Conservation (phyloP, 2,329 filamentous ascomycete species). For the Claviceps sp. region DNA sequence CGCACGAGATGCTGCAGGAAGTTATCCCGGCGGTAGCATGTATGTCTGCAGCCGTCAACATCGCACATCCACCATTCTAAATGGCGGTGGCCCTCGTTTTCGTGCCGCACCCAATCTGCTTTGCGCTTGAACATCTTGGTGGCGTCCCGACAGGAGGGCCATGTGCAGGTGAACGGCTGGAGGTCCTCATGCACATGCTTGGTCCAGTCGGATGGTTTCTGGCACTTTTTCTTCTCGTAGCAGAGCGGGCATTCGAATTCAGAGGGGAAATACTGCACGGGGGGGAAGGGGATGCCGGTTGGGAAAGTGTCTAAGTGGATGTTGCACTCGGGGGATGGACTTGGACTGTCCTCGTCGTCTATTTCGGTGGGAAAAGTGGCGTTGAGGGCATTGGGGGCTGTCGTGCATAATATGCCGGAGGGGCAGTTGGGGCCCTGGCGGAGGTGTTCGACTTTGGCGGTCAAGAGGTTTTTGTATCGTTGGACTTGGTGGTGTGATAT, state of each 20-base stretch:
- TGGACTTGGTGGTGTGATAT: constrained; percentile 70
- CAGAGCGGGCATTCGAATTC: constrained; percentile 85
- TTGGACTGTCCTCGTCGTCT: constrained; percentile 33
- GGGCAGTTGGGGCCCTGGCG: constrained; percentile 47
- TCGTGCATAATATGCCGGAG: constrained; percentile 49
- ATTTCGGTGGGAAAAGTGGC: too few relatives aligned
- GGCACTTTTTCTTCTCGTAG: constrained; percentile 71
- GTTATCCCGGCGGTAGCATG: constrained; percentile 79
- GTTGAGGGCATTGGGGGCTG: constrained; percentile 9
- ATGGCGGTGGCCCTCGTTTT: constrained; percentile 82
- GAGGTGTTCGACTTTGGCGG: constrained; percentile 56
- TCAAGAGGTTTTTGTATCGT: constrained; percentile 66
- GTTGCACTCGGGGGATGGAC: constrained; percentile 53
- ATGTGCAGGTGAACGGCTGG: constrained; percentile 87
- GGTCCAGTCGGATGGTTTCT: constrained; percentile 91
- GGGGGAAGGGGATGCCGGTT: constrained; percentile 66
- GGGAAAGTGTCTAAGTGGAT: constrained; percentile 67
- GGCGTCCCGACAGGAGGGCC: constrained; percentile 65
- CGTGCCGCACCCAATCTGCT: constrained; percentile 89
- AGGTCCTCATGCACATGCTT: constrained; percentile 93
- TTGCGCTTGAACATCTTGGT: constrained; percentile 91
- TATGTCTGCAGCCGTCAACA: constrained; percentile 66
- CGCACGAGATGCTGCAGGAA: constrained; percentile 86
- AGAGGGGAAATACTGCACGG: constrained; percentile 62
- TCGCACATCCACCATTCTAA: constrained; percentile 86